Evolutionary conservation across 768 basidiomycete genomes (phyloP).

Genomic region (Mycena albidolilacea): DNA sequence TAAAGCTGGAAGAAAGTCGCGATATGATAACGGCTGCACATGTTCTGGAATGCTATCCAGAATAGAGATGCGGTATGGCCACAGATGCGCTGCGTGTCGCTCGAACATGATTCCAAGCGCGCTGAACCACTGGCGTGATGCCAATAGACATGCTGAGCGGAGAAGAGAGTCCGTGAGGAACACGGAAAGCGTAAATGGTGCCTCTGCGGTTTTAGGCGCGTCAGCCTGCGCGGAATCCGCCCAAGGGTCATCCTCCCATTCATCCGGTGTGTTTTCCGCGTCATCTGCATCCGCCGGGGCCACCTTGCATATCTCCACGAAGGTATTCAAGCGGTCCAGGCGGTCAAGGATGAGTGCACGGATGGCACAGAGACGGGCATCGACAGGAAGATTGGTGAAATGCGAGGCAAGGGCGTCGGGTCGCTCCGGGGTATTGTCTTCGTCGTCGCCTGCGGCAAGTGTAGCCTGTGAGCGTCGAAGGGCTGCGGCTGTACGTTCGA

Average conservation of each 20-base stretch:
- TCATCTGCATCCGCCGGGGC: conserved; percentile 55
- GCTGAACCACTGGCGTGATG: conserved; percentile 70
- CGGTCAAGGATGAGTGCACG: conserved; percentile 79
- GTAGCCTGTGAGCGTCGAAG: conserved; percentile 62
- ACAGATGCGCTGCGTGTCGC: conserved; percentile 71
- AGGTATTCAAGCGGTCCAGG: conserved; percentile 82
- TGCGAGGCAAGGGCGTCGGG: conserved; percentile 61
- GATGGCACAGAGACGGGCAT: conserved; percentile 75
- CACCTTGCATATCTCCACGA: conserved; percentile 69
- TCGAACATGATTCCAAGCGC: conserved; percentile 72
- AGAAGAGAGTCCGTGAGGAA: conserved; percentile 77
- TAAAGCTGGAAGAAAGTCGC: conserved; percentile 73
- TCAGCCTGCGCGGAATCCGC: conserved; percentile 61
- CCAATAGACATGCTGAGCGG: conserved; percentile 74
- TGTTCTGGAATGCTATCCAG: conserved; percentile 85
- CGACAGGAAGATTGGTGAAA: conserved; percentile 69
- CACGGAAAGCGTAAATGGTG: conserved; percentile 67
- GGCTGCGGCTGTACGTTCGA: conserved; percentile 69
- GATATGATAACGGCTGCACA: conserved; percentile 73
- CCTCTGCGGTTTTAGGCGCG: conserved; percentile 49
- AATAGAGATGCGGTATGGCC: conserved; percentile 79
- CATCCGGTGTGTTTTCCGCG: conserved; percentile 68
- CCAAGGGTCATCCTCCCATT: conserved; percentile 89
- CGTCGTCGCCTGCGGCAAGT: conserved; percentile 43
- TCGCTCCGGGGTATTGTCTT: conserved; percentile 28